Base-by-base conservation (phyloP, 495 filamentous ascomycete genomes). In the Talaromyces thailandensis region DNA sequence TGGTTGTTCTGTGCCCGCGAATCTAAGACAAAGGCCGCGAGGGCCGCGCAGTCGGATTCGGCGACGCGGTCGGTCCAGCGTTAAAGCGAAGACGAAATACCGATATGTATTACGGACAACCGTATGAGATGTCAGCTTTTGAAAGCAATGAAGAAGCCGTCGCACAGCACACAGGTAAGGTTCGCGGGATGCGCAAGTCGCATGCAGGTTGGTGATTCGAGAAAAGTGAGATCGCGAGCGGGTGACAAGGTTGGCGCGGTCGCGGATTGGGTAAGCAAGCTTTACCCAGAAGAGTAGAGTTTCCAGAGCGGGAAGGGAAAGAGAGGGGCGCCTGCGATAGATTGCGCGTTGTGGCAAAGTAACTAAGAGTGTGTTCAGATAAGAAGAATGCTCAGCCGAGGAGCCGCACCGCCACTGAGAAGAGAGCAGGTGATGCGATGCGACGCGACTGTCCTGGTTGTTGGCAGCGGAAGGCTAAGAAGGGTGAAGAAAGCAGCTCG, bases 31-130 rank as follows among this genome's bases (percentile, higher is more conserved):
- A 69, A 65, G 66, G 68, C 62, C 65, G 62, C 67, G 64, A 66
- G 58, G 64, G 63, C 63, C 63, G 62, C 65, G 66, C 18, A 18
- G 14, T 68, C 64, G 64, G 63, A 64, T 69, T 64, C 63, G 64
- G 60, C 66, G 67, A 73, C 75, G 75, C 74, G 76, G 73, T 69
- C 64, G 66, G 64, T 55, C 51, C 51, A 55, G 51, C 23, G 51
- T 55, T 14, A 23, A 25, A 5, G 23, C 51, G 24, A 60, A 59
- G 67, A 69, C 70, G 35, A 43, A 26, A 14, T 43, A 43, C 8
- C 32, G 21, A 60, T 55, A 29, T 11, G 26, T 55, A 29, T 11
- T 26, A 23, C 23, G n/a, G 18, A 23, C 50, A 37, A 31, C 5
- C 12, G 5, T 3, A 52, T 31, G 8, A 35, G 7, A n/a, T 8